These are phyloP conservation scores for Ustulina deusta DNA, from an alignment of 2,329 filamentous ascomycete species.

Conservation along the genomic window DNA sequence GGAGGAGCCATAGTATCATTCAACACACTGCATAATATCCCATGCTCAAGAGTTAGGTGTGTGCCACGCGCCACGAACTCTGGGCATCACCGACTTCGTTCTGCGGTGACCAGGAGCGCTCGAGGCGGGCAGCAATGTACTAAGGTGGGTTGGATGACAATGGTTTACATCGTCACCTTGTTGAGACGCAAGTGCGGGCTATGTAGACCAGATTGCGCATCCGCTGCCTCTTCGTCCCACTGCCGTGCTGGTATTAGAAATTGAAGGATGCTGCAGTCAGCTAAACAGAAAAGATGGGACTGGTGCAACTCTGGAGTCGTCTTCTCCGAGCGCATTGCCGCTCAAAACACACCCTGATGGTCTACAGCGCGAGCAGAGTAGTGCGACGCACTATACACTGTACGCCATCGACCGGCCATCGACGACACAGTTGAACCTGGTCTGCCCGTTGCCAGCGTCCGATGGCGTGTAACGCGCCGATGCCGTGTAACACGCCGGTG, in stretches of 20 bases:
- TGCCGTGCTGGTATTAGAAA: constrained; percentile 39
- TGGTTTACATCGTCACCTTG: constrained; percentile 16
- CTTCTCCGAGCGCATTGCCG: constrained; percentile 48
- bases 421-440: constrained; percentile 34
- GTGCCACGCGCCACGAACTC: constrained; percentile 32
- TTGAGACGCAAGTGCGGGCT: constrained; percentile 14
- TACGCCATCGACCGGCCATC: constrained; percentile 29
- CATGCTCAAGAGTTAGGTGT: constrained; percentile 23
- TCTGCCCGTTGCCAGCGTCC: constrained; percentile 43
- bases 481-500: constrained; percentile 47
- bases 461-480: constrained; percentile 44
- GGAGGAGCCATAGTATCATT: constrained; percentile 21
- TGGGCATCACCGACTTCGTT: constrained; percentile 28
- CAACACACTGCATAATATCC: constrained; percentile 26
- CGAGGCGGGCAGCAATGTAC: neutral
- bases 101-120: constrained; percentile 20
- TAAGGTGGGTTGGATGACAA: neutral
- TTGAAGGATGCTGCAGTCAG: constrained; percentile 38
- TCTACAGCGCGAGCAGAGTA: constrained; percentile 33
- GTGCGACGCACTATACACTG: constrained; percentile 23
- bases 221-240: constrained; percentile 10
- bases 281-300: constrained; percentile 45
- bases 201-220: constrained; percentile 15
- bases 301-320: constrained; percentile 45
- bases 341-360: constrained; percentile 41